Evolutionary conservation across 179 eudicot genomes (phyloP), one percentile per base, ranked within the genome.

Genomic region (Actinidia polygama): DNA sequence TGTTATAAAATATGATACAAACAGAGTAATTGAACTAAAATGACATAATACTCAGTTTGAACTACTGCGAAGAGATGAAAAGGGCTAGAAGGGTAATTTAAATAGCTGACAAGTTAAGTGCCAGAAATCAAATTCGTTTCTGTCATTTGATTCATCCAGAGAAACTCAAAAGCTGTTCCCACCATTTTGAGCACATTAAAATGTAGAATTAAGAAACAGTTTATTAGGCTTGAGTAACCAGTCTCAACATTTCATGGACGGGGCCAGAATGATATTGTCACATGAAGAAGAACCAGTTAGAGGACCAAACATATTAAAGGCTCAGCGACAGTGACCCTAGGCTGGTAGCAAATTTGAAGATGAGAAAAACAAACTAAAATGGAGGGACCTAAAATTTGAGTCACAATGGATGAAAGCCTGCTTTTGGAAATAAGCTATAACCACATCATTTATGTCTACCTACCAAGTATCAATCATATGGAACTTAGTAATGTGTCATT

Each of bases 21-120:
- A 67, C 19, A 67, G 64, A 80, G 55, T 49, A 79, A n/a, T 63
- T 59, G 24, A 64, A 36, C 18, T 47, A 53, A 80, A 30, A 36
- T n/a, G 30, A 30, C 7, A 36, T 12, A 18, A 66, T 66, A 47
- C 55, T 69, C 7, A 57, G 44, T 69, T 36, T 70, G 55, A n/a
- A 80, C 75, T 46, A 21, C n/a, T 55, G 66, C 15, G n/a, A 80
- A 55, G 54, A 66, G 47, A 69, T 0, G 46, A 30, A 36, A 57
- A 10, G 47, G 10, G 16, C 47, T 19, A 6, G 19, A 8, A 10
- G 73, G n/a, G 58, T 26, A 53, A 7, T n/a, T 70, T 51, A 30
- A 19, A 75, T 18, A 12, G 24, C 68, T 79, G 36, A 26, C 63
- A 7, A 69, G 36, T n/a, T 36, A 57, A 55, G 44, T 21, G 57